Evolutionary conservation across 192 early-diverging fungal genomes (phyloP).

Genomic region (Glomus cerebriforme): DNA sequence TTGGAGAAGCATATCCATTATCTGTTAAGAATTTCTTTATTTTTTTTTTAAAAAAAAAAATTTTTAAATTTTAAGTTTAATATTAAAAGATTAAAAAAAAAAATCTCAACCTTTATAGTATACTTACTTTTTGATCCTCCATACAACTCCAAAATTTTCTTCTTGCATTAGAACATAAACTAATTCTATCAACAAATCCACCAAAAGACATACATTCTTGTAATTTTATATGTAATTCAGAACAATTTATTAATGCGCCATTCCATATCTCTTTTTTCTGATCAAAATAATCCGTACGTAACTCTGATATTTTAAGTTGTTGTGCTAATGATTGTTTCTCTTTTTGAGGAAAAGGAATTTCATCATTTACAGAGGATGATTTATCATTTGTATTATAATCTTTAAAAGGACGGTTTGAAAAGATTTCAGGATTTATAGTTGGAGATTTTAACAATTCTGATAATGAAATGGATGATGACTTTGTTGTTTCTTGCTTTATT

Average conservation of each 20-base stretch:
- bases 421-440: slow-evolving; percentile 8
- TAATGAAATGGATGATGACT: neutral
- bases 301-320: neutral
- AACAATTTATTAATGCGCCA: slow-evolving; percentile 22
- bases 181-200: slow-evolving; percentile 1
- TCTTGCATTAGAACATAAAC: slow-evolving; percentile 6
- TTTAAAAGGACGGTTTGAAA: neutral
- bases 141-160: slow-evolving; percentile 28
- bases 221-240: slow-evolving; percentile 23
- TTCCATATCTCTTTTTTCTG: slow-evolving; percentile 14
- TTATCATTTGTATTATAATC: neutral
- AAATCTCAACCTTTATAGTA: too few relatives aligned
- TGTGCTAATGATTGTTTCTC: neutral
- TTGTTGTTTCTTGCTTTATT: neutral
- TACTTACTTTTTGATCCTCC: slow-evolving; percentile 17
- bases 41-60: neutral
- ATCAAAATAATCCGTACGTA: slow-evolving; percentile 2
- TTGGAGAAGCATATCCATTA: neutral
- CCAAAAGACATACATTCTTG: slow-evolving; percentile 23
- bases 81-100: neutral
- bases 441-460: neutral
- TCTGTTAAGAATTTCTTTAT: neutral
- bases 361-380: neutral
- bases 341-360: neutral
- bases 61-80: neutral